Percentiles rank a stretch among this genome's conserved stretches.
Evolutionary conservation across 139 green algal species (phyloP).

Genomic region (Dunaliella primolecta): DNA sequence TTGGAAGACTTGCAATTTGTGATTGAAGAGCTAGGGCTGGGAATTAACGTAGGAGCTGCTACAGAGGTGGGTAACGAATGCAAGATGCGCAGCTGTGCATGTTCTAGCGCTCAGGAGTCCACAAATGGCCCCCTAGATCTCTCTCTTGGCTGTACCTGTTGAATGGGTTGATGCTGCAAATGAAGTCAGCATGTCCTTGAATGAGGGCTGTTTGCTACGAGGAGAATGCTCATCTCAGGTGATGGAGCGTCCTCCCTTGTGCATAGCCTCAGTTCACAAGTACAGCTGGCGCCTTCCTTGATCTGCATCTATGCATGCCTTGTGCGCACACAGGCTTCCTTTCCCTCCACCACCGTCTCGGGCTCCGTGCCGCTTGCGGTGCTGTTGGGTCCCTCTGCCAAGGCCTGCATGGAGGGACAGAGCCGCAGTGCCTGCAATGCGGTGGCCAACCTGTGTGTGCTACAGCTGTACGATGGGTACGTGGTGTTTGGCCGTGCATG

Average conservation of each 20-base stretch:
- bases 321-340: conserved; percentile 14
- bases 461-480: conserved; percentile 47
- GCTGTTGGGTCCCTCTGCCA: conserved; percentile 35
- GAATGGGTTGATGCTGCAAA: no score
- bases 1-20: conserved; percentile 20
- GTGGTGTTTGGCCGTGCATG: no score
- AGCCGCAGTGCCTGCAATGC: conserved; percentile 47
- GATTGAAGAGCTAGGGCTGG: conserved; percentile 14
- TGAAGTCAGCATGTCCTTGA: no score
- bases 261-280: no score
- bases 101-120: no score
- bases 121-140: no score
- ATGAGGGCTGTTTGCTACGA: no score
- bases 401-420: conserved; percentile 24
- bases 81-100: not conserved
- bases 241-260: no score
- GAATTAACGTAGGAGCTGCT: conserved; percentile 13
- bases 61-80: conserved; percentile 29
- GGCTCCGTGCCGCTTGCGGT: conserved; percentile 31
- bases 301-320: no score
- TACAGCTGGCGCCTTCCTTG: no score
- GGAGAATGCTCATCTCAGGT: no score
- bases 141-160: no score
- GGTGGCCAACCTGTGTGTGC: conserved; percentile 58
- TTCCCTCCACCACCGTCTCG: conserved; percentile 5